Evolutionary conservation across 129 eudicot species (phyloP).

Genomic region (Lactuca sativa): DNA sequence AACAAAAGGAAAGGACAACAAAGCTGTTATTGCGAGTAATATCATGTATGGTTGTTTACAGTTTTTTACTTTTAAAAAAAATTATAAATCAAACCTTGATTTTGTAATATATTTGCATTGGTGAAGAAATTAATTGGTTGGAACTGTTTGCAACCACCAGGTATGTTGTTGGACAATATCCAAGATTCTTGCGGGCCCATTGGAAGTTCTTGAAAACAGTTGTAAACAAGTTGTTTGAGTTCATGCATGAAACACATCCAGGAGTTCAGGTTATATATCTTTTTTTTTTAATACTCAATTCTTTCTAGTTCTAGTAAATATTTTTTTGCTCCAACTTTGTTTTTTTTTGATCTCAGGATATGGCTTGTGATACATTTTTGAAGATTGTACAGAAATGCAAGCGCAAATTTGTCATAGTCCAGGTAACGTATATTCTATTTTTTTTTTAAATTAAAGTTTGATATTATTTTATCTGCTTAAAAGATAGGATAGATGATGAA

Average conservation of each 20-base stretch:
- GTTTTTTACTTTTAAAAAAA: neutral
- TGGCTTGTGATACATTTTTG: conserved; percentile 99
- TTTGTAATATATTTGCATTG: neutral
- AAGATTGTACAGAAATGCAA: conserved; percentile 98
- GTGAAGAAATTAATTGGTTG: neutral
- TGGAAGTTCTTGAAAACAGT: conserved; percentile 99
- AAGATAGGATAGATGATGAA: neutral
- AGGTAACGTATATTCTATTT: conserved; percentile 39
- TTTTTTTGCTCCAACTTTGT: neutral
- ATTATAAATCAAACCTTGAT: neutral
- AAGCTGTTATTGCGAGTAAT: conserved; percentile 98
- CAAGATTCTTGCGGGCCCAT: conserved; percentile 93
- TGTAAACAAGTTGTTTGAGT: conserved; percentile 93
- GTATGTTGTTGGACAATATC: conserved; percentile 99
- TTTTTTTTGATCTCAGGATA: conserved; percentile 56
- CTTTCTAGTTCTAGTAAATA: neutral
- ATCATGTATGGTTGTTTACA: conserved; percentile 62
- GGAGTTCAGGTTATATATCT: conserved; percentile 91
- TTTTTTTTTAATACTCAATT: neutral
- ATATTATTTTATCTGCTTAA: neutral
- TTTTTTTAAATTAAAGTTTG: neutral
- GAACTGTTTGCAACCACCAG: conserved; percentile 37
- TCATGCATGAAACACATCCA: conserved; percentile 99
- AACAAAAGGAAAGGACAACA: conserved; percentile 98
- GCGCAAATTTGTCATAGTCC: conserved; percentile 89